A percentile compares a stretch with the other conserved stretches of the same genome.
These are phyloP conservation scores for Geranium brycei DNA, from an alignment of 345 rosid genomes.

Conservation along the genomic window DNA sequence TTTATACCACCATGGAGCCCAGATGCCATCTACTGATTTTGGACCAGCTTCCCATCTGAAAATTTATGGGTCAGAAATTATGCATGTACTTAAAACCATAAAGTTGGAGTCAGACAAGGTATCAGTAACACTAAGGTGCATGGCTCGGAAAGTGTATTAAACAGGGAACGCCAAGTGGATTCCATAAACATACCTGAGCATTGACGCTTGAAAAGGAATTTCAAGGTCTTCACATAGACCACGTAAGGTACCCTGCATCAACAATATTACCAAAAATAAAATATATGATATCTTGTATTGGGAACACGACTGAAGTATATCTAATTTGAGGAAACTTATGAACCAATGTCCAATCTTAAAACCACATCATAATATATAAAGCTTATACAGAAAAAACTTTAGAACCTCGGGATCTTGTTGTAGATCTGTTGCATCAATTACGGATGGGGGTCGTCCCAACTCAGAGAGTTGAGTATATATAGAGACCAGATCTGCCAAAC, in stretches of 20 bases:
- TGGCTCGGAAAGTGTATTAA: too few species aligned
- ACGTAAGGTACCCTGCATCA: slow-evolving; percentile 46
- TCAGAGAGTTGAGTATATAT: slow-evolving; percentile 58
- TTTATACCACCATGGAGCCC: slow-evolving; percentile 88
- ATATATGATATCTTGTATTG: not conserved
- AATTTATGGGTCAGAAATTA: slow-evolving; percentile 8
- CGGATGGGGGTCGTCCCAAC: slow-evolving; percentile 52
- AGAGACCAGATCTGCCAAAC: slow-evolving; percentile 56
- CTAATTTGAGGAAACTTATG: too few species aligned
- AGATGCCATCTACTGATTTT: slow-evolving; percentile 64
- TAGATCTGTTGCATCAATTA: slow-evolving; percentile 65
- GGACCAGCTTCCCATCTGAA: slow-evolving; percentile 90
- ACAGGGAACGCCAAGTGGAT: not conserved
- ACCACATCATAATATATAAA: not conserved
- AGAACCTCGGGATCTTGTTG: slow-evolving; percentile 71
- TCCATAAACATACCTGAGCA: slow-evolving; percentile 48
- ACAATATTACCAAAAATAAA: slow-evolving; percentile 3
- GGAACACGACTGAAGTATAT: too few species aligned
- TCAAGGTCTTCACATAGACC: slow-evolving; percentile 65
- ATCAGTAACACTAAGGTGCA: not conserved
- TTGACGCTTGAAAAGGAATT: slow-evolving; percentile 59
- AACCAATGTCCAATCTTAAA: too few species aligned
- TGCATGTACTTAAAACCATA: not conserved
- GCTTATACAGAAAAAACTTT: not conserved
- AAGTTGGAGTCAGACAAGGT: not conserved